phyloP scores from a whole-genome alignment of 257 asterid genomes.

The Fraxinus americana region DNA sequence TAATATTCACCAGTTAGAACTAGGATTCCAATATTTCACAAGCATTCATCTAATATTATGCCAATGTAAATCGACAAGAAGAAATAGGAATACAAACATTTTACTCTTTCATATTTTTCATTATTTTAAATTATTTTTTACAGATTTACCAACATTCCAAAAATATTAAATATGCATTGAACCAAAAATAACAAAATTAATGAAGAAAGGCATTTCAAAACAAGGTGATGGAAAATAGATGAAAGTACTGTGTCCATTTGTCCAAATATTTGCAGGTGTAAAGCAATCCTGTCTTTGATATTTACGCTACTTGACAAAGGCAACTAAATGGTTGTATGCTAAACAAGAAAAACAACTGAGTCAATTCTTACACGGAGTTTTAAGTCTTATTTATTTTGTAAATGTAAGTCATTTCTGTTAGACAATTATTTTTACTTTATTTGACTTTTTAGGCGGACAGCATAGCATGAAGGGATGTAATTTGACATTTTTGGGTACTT shows the following conservation, averaged over 20 bases:
- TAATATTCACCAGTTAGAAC: conserved; percentile 6
- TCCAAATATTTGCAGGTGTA: neutral
- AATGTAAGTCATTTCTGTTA: neutral
- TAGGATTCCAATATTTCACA: neutral
- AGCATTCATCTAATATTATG: neutral
- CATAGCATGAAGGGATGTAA: no score
- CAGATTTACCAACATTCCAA: neutral
- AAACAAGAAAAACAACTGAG: neutral
- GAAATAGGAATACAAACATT: neutral
- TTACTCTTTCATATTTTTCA: neutral
- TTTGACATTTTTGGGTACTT: no score
- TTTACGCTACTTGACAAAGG: neutral
- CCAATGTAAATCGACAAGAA: neutral
- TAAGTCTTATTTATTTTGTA: neutral
- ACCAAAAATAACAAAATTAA: neutral
- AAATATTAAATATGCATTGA: conserved; percentile 1
- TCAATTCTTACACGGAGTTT: neutral
- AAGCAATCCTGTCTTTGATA: neutral
- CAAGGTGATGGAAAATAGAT: neutral
- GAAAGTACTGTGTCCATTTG: neutral
- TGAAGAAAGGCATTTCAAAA: neutral
- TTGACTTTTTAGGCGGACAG: no score
- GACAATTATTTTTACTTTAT: no score
- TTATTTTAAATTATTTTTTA: neutral
- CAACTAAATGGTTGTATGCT: neutral